phyloP scores from a whole-genome alignment of 345 rosid species.

The Schrenkiella parvula region DNA sequence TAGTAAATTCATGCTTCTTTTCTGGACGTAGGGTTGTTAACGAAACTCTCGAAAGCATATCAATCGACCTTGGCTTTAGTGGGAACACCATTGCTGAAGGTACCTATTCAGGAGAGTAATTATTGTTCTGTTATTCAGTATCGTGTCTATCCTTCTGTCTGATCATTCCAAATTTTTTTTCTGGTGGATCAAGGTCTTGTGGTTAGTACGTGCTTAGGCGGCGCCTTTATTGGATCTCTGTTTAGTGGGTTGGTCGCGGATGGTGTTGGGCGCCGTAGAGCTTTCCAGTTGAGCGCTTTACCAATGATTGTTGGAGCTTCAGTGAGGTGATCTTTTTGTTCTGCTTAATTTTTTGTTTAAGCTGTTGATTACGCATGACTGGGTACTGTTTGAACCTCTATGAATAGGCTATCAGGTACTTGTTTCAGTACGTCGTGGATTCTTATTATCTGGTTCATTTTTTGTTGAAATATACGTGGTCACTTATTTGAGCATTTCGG shows the following conservation, averaged over 20 bases:
- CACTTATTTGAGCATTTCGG: not conserved
- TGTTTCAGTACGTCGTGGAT: not conserved
- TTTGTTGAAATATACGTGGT: not conserved
- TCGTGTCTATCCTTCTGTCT: conserved; percentile 2
- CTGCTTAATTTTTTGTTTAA: not conserved
- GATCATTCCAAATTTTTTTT: conserved; percentile 20
- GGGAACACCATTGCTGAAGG: conserved; percentile 91
- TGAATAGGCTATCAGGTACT: not conserved
- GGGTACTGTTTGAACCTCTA: not conserved
- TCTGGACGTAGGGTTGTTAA: conserved; percentile 71
- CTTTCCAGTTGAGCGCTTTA: conserved; percentile 83
- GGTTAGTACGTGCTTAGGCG: conserved; percentile 91
- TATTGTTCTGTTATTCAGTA: not conserved
- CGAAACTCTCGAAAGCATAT: conserved; percentile 89
- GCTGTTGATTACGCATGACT: conserved; percentile 3
- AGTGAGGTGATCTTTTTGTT: conserved; percentile 53
- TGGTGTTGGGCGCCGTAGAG: conserved; percentile 88
- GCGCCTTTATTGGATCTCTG: conserved; percentile 83
- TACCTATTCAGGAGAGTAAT: conserved; percentile 16
- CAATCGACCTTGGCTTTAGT: conserved; percentile 76
- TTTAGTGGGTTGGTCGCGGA: conserved; percentile 89
- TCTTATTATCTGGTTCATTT: not conserved
- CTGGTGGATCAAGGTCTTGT: conserved; percentile 71
- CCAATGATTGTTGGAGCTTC: conserved; percentile 87
- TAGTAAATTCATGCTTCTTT: not conserved